Evolutionary conservation across 768 basidiomycete genomes (phyloP).

Genomic region (Leccinum incarnatum): DNA sequence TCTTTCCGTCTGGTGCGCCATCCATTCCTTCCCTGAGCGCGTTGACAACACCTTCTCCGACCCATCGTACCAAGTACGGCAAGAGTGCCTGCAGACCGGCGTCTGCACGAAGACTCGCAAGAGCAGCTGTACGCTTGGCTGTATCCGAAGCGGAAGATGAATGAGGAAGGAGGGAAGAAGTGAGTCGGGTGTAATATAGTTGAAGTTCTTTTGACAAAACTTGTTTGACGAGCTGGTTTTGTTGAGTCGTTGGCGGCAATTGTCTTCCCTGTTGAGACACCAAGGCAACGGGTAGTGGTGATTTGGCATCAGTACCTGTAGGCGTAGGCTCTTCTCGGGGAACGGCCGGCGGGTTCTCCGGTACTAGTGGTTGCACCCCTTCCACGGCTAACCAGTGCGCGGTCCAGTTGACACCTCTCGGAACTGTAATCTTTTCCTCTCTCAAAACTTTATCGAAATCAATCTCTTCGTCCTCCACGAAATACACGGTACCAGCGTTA

Average conservation of each 20-base stretch:
- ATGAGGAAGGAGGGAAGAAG: conserved; percentile 73
- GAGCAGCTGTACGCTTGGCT: conserved; percentile 80
- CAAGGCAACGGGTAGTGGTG: conserved; percentile 27
- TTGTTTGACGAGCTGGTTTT: conserved; percentile 83
- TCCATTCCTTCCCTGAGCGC: conserved; percentile 50
- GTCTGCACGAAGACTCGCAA: conserved; percentile 85
- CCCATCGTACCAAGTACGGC: conserved; percentile 94
- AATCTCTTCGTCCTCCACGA: conserved; percentile 95
- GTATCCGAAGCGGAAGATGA: conserved; percentile 43
- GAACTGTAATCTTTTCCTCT: conserved; percentile 80
- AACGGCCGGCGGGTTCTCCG: conserved; percentile 89
- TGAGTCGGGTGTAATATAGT: conserved; percentile 90
- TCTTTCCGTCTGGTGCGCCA: conserved; percentile 62
- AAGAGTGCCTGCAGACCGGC: conserved; percentile 89
- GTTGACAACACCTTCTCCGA: conserved; percentile 80
- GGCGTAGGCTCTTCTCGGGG: conserved; percentile 49
- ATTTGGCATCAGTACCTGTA: conserved; percentile 27
- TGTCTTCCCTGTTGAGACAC: conserved; percentile 25
- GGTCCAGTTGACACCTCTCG: conserved; percentile 80
- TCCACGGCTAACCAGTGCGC: conserved; percentile 99
- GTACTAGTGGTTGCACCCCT: conserved; percentile 94
- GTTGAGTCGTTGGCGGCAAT: conserved; percentile 35
- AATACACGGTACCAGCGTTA: conserved; percentile 75
- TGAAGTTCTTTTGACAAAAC: conserved; percentile 92
- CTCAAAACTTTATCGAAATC: conserved; percentile 91